These are phyloP conservation scores for Ehretia macrophylla DNA, from an alignment of 257 asterid species.

Conservation along the genomic window DNA sequence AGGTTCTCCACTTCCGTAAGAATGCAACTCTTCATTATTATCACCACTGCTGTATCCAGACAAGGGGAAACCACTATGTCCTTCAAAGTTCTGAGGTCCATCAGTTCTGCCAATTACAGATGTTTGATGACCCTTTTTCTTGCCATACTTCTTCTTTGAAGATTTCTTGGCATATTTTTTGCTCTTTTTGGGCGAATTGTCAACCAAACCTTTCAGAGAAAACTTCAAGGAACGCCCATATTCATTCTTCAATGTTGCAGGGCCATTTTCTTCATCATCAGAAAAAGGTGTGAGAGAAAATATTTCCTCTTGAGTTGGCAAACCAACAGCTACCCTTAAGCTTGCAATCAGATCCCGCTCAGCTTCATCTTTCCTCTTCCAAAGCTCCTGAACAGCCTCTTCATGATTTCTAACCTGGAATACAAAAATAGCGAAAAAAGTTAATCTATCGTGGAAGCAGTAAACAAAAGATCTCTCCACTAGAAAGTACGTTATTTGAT, in stretches of 20 bases:
- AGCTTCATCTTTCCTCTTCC: conserved; percentile 90
- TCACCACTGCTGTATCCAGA: conserved; percentile 30
- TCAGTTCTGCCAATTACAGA: conserved; percentile 35
- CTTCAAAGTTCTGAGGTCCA: conserved; percentile 30
- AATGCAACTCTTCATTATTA: conserved; percentile 35
- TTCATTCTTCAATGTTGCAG: conserved; percentile 48
- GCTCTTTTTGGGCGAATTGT: conserved; percentile 68
- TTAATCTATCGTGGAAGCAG: background rate
- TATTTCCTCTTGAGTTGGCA: conserved; percentile 93
- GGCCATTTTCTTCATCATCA: conserved; percentile 81
- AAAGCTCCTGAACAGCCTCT: conserved; percentile 94
- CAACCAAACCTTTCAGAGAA: conserved; percentile 74
- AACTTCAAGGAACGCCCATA: conserved; percentile 67
- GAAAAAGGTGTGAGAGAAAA: conserved; percentile 78
- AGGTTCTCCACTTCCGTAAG: conserved; percentile 37
- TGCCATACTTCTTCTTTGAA: conserved; percentile 57
- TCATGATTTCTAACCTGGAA: conserved; percentile 68
- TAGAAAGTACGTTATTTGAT: background rate
- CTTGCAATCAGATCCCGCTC: conserved; percentile 77
- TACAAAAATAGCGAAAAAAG: conserved; percentile 4
- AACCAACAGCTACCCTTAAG: conserved; percentile 90
- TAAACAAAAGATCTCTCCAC: background rate
- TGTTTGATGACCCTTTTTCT: conserved; percentile 48
- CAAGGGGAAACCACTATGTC: conserved; percentile 30
- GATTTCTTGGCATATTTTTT: conserved; percentile 66